Conservation (phyloP, 106 monocot species). For the Narthecium ossifragum region DNA sequence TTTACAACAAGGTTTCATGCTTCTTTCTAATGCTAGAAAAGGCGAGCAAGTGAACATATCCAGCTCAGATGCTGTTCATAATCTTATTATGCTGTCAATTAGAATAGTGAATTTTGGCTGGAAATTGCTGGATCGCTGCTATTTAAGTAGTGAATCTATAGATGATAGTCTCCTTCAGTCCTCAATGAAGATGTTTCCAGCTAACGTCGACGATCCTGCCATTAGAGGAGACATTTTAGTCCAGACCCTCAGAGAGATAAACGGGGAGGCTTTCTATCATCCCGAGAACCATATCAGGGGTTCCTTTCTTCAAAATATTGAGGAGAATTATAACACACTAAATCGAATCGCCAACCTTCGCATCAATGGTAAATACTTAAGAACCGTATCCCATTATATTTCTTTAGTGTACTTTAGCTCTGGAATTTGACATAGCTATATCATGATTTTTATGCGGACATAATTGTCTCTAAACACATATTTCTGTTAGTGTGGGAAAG, state of each 20-base stretch:
- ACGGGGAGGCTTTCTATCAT: slow-evolving; percentile 28
- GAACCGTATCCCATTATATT: no score
- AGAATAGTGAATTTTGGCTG: slow-evolving; percentile 81
- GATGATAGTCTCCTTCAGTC: slow-evolving; percentile 30
- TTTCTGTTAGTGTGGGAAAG: no score
- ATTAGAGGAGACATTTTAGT: slow-evolving; percentile 85
- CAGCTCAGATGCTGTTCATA: slow-evolving; percentile 19
- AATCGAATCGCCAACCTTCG: slow-evolving; percentile 33
- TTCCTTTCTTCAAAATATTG: slow-evolving; percentile 59
- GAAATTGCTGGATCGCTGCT: slow-evolving; percentile 73
- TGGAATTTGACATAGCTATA: no score
- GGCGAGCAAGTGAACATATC: slow-evolving; percentile 3
- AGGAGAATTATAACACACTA: slow-evolving; percentile 36
- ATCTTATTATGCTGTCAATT: slow-evolving; percentile 52
- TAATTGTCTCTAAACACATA: no score
- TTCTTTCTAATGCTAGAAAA: slow-evolving; percentile 20
- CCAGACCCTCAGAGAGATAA: slow-evolving; percentile 65
- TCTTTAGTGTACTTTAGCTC: no score
- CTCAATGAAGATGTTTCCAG: slow-evolving; percentile 63
- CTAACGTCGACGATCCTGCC: slow-evolving; percentile 70
- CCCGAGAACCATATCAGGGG: slow-evolving; percentile 11
- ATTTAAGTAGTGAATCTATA: slow-evolving; percentile 43
- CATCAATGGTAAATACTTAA: slow-evolving; percentile 28
- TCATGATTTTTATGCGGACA: no score
- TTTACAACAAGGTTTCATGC: slow-evolving; percentile 40